phyloP scores from a whole-genome alignment of 257 asterid species.

The Ligustrum vulgare region DNA sequence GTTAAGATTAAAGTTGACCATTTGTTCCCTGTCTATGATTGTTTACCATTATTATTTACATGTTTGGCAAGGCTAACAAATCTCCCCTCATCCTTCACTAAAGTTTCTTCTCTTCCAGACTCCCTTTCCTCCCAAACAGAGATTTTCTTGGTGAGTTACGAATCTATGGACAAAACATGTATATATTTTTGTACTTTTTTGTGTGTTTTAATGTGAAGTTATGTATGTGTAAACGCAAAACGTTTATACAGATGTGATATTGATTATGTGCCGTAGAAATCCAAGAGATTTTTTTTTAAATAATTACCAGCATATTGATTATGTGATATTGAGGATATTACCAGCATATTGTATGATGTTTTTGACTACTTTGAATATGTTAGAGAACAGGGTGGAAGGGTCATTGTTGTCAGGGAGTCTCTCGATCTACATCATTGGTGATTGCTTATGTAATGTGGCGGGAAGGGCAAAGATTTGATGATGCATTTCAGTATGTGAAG shows the following conservation, averaged over 20 bases:
- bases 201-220: too few relatives aligned
- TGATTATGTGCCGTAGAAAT: not conserved
- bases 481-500: too few relatives aligned
- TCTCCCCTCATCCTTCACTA: not conserved
- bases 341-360: constrained; percentile 59
- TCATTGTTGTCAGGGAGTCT: constrained; percentile 94
- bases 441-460: too few relatives aligned
- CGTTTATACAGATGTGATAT: too few relatives aligned
- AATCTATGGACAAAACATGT: not conserved
- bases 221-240: too few relatives aligned
- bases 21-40: too few relatives aligned
- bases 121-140: not conserved
- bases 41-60: too few relatives aligned
- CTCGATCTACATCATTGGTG: constrained; percentile 92
- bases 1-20: too few relatives aligned
- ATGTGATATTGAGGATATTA: constrained; percentile 54
- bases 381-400: constrained; percentile 45
- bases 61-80: too few relatives aligned
- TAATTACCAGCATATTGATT: too few relatives aligned
- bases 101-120: not conserved
- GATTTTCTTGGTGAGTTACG: not conserved
- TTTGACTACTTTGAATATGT: constrained; percentile 61
- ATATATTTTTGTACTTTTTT: too few relatives aligned
- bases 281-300: not conserved
- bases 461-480: too few relatives aligned